Conservation (phyloP, 179 eudicot species). For the Vitellaria paradoxa region DNA sequence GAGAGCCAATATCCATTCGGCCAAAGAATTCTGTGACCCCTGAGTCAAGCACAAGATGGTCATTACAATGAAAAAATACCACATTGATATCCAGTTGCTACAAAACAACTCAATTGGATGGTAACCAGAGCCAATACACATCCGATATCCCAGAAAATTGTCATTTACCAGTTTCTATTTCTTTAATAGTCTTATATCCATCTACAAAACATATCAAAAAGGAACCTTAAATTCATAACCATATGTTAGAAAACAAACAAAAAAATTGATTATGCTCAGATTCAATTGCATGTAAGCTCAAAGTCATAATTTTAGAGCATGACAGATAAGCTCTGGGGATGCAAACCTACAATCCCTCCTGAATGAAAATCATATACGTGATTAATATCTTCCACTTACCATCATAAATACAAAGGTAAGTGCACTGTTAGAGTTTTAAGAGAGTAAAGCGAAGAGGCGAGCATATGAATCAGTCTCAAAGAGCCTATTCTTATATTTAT, state of each 20-base stretch:
- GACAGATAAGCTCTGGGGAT: neutral
- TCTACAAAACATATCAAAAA: neutral
- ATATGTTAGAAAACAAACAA: too few relatives aligned
- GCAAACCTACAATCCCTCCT: neutral
- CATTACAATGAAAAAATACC: neutral
- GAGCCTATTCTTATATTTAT: neutral
- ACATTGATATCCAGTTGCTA: neutral
- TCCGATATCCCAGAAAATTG: neutral
- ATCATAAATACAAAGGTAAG: neutral
- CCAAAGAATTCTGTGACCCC: slow-evolving; percentile 46
- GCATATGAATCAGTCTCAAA: neutral
- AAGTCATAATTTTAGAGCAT: neutral
- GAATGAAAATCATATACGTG: neutral
- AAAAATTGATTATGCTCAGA: neutral
- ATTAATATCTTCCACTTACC: neutral
- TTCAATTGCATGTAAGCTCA: neutral
- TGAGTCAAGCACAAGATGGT: slow-evolving; percentile 23
- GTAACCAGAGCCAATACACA: neutral
- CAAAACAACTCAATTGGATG: neutral
- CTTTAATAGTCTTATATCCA: neutral
- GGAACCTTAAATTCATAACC: neutral
- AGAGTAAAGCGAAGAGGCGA: neutral
- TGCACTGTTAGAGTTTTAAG: neutral
- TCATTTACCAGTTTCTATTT: neutral
- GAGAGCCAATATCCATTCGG: slow-evolving; percentile 46